Evolutionary conservation across 2,329 filamentous ascomycete species (phyloP).

Genomic region (Claviceps monticola): DNA sequence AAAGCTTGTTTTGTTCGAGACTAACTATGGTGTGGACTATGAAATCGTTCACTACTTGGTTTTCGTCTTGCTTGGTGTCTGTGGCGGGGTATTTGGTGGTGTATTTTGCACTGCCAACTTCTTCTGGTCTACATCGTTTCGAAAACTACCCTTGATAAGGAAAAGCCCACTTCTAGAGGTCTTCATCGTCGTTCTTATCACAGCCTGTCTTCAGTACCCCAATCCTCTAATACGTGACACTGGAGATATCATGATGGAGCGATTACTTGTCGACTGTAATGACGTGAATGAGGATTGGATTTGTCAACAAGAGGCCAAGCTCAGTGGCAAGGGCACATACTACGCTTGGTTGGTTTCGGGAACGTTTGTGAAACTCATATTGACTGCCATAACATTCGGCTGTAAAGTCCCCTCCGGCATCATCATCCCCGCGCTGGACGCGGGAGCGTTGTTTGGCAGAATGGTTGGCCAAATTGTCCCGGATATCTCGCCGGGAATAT

Average conservation of each 20-base stretch:
- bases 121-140: slow-evolving; percentile 40
- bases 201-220: slow-evolving; percentile 40
- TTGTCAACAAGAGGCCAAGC: slow-evolving; percentile 32
- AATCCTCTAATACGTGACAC: slow-evolving; percentile 40
- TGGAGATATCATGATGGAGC: slow-evolving; percentile 41
- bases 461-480: slow-evolving; percentile 28
- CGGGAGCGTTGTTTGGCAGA: slow-evolving; percentile 43
- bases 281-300: slow-evolving; percentile 27
- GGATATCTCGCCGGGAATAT: slow-evolving; percentile 40
- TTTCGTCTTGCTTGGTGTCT: slow-evolving; percentile 41
- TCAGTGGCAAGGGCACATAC: slow-evolving; percentile 24
- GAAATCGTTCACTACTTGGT: slow-evolving; percentile 39
- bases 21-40: slow-evolving; percentile 43
- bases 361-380: slow-evolving; percentile 37
- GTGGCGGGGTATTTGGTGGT: slow-evolving; percentile 44
- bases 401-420: slow-evolving; percentile 46
- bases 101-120: slow-evolving; percentile 45
- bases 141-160: slow-evolving; percentile 37
- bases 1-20: slow-evolving; percentile 47
- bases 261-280: slow-evolving; percentile 40
- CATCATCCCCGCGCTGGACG: slow-evolving; percentile 45
- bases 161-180: slow-evolving; percentile 42
- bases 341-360: slow-evolving; percentile 38
- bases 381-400: slow-evolving; percentile 45
- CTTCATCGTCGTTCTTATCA: slow-evolving; percentile 36